phyloP scores from a whole-genome alignment of 1,139 yeast species.

The Yamadazyma atmosphaerica region DNA sequence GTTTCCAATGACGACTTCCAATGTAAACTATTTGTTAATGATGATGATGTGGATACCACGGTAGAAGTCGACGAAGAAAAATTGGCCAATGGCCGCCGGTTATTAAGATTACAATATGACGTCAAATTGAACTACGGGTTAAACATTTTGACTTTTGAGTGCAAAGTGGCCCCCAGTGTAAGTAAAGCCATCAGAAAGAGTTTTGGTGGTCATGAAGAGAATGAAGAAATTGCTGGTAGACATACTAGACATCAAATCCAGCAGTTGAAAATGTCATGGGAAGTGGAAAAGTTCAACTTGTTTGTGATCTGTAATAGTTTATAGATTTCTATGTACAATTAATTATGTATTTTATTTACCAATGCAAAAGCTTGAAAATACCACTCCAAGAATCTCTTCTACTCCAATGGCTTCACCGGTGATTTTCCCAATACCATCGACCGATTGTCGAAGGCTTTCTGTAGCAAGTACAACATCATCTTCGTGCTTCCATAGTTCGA shows the following conservation, averaged over 20 bases:
- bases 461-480: conserved; percentile 81
- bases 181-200: conserved; percentile 34
- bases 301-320: conserved; percentile 26
- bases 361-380: conserved; percentile 88
- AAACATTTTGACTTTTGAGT: conserved; percentile 47
- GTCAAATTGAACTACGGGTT: conserved; percentile 50
- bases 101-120: conserved; percentile 46
- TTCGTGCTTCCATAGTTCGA: conserved; percentile 46
- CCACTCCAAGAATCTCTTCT: conserved; percentile 89
- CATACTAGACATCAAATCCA: conserved; percentile 51
- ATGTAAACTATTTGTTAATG: conserved; percentile 48
- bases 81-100: conserved; percentile 10
- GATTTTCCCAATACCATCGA: conserved; percentile 87
- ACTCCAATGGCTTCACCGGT: conserved; percentile 89
- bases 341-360: conserved; percentile 58
- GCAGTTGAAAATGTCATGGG: conserved; percentile 50
- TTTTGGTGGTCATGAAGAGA: conserved; percentile 22
- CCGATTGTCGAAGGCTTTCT: conserved; percentile 71
- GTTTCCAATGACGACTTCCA: conserved; percentile 42
- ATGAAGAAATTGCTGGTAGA: conserved; percentile 35
- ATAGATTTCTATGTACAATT: conserved; percentile 4
- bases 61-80: conserved; percentile 37
- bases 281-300: conserved; percentile 43
- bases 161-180: conserved; percentile 43
- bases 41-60: conserved; percentile 45